Conservation (phyloP, 2,329 filamentous ascomycete species). For the Nakataea oryzae region DNA sequence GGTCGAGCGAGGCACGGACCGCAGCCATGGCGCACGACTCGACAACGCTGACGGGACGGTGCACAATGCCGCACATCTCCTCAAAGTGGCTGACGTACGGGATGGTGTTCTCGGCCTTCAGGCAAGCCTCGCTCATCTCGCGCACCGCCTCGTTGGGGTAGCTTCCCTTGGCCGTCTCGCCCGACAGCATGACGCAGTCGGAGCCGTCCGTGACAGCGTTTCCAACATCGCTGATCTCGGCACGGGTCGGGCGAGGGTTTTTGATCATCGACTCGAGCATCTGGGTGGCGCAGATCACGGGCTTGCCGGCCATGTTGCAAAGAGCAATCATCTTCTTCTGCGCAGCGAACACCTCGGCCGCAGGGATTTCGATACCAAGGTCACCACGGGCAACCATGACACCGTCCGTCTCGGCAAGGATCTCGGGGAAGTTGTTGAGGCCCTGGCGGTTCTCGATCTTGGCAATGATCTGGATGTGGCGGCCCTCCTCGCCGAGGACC, state of each 20-base stretch:
- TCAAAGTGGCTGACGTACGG: conserved; percentile 96
- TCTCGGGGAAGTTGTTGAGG: conserved; percentile 99
- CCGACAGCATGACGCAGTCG: conserved; percentile 99
- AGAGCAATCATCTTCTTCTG: conserved; percentile 99
- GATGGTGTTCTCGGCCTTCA: conserved; percentile 94
- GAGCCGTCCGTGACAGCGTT: conserved; percentile 96
- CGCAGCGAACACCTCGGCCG: conserved; percentile 95
- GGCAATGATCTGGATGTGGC: conserved; percentile 97
- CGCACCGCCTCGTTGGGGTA: conserved; percentile 87
- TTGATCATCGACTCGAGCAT: conserved; percentile 99
- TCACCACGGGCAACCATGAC: conserved; percentile 99
- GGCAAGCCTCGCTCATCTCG: conserved; percentile 98
- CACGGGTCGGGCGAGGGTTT: conserved; percentile 95
- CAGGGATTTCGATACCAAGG: conserved; percentile 95
- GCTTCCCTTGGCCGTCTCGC: conserved; percentile 95
- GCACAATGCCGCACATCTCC: conserved; percentile 76
- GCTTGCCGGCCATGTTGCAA: conserved; percentile 99
- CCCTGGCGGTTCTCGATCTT: conserved; percentile 99
- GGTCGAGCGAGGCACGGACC: conserved; percentile 87
- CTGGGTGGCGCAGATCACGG: conserved; percentile 96
- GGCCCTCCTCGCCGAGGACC: conserved; percentile 82
- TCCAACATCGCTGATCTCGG: conserved; percentile 96
- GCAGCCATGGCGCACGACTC: conserved; percentile 97
- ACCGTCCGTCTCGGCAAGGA: conserved; percentile 90
- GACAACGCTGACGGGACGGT: conserved; percentile 74